These are phyloP conservation scores for Thermochaetoides thermophila DNA, from an alignment of 495 filamentous ascomycete species.

Conservation along the genomic window DNA sequence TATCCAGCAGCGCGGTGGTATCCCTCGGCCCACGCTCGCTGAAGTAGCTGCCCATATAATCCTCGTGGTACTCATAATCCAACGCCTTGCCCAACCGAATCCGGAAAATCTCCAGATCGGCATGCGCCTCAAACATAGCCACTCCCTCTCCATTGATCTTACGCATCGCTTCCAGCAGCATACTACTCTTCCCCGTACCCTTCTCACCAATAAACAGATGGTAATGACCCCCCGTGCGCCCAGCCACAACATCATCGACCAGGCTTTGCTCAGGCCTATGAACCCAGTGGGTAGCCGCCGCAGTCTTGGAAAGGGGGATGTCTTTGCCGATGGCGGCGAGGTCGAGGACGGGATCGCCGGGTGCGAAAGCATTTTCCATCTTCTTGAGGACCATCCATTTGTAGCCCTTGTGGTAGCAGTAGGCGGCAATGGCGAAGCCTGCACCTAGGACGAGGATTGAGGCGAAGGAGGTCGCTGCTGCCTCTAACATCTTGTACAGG, in stretches of 20 bases:
- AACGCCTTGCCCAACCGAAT: conserved; percentile 81
- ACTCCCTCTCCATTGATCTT: conserved; percentile 74
- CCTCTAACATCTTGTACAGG: conserved; percentile 66
- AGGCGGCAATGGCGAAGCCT: conserved; percentile 57
- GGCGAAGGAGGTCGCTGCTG: conserved; percentile 73
- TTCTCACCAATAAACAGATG: conserved; percentile 92
- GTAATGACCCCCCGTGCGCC: conserved; percentile 60
- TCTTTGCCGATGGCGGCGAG: conserved; percentile 60
- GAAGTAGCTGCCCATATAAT: conserved; percentile 92
- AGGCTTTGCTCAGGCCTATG: conserved; percentile 60
- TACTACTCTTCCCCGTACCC: conserved; percentile 88
- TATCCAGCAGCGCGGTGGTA: conserved; percentile 77
- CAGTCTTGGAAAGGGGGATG: conserved; percentile 30
- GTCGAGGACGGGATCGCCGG: conserved; percentile 82
- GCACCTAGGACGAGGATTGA: conserved; percentile 69
- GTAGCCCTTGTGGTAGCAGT: conserved; percentile 75
- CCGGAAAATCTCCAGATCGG: conserved; percentile 88
- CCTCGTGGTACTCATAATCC: conserved; percentile 80
- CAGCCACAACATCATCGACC: conserved; percentile 66
- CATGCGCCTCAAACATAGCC: conserved; percentile 91
- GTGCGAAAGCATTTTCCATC: conserved; percentile 84
- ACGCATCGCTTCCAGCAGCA: conserved; percentile 88
- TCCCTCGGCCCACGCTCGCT: conserved; percentile 87
- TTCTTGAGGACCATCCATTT: conserved; percentile 78
- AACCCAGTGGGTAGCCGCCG: conserved; percentile 65